These are phyloP conservation scores for Sphaerulina musiva DNA, from an alignment of 2,329 filamentous ascomycete genomes.

Conservation along the genomic window DNA sequence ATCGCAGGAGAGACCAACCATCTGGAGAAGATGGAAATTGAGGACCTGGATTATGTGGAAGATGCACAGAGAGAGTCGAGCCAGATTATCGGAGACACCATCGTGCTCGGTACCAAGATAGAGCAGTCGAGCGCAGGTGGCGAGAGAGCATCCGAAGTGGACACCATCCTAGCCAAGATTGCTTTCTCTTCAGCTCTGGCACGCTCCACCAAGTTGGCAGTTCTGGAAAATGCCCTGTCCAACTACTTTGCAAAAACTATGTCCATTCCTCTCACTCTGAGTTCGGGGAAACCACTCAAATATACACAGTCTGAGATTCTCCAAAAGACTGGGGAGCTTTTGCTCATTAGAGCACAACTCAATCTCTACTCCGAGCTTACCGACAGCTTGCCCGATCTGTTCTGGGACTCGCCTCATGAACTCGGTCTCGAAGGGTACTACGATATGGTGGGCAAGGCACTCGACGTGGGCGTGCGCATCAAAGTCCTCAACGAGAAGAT, in stretches of 20 bases:
- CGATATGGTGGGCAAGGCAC: constrained; percentile 79
- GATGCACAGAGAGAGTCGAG: constrained; percentile 68
- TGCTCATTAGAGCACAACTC: constrained; percentile 81
- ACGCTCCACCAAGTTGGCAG: constrained; percentile 85
- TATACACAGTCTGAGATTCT: constrained; percentile 73
- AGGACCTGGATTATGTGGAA: constrained; percentile 80
- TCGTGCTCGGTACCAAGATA: constrained; percentile 72
- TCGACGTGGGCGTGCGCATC: constrained; percentile 89
- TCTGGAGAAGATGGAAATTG: constrained; percentile 66
- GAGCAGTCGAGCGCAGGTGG: not conserved
- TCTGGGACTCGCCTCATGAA: constrained; percentile 89
- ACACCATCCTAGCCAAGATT: constrained; percentile 79
- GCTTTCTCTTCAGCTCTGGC: constrained; percentile 93
- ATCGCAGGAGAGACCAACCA: constrained; percentile 51
- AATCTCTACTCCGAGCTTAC: constrained; percentile 97
- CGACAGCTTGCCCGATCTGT: constrained; percentile 88
- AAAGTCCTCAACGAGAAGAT: constrained; percentile 92
- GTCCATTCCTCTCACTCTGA: constrained; percentile 70
- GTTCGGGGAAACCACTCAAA: constrained; percentile 56
- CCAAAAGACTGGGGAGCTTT: constrained; percentile 85
- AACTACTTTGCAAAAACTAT: constrained; percentile 84
- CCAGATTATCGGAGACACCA: constrained; percentile 76
- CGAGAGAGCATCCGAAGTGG: constrained; percentile 33
- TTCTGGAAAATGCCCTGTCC: constrained; percentile 74
- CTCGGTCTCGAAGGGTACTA: constrained; percentile 91